Base-by-base conservation (phyloP, 805 yeast species). In the Yarrowia yakushimensis region DNA sequence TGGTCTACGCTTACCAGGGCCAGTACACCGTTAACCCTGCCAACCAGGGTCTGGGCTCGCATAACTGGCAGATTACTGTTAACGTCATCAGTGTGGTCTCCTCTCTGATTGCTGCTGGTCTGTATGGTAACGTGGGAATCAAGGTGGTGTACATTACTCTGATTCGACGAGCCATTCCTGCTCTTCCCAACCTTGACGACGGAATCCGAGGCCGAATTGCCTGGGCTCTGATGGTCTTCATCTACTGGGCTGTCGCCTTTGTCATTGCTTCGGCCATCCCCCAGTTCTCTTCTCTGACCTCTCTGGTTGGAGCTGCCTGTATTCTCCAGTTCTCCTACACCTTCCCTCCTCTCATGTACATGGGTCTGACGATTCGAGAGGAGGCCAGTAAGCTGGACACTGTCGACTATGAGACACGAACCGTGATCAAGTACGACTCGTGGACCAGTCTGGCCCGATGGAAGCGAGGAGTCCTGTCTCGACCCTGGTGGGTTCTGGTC, bases 111-210 rank as follows among this genome's bases (percentile, higher is more conserved):
- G 81, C 80, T 34, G 78, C 76, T 42, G 74, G 73, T 11, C 71
- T 79, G 62, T 79, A 76, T 64, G 79, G 78, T 18, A 78, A 79
- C 66, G 72, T 79, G 36, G 79, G 79, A 22, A 66, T 76, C 63
- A 78, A 78, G 67, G 76, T 75, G 18, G 55, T 73, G n/a, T 78
- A 77, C 70, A 74, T 74, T 60, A 74, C 75, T 8, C 68, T 76
- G 60, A 62, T 76, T 22, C 73, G 74, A 9, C 62, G 73, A 3
- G 66, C 73, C 25, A 65, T 74, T 60, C 67, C 68, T 12, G 67
- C 69, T 33, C 75, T 79, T 17, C 62, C 64, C 12, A 68, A 74
- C 41, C 68, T 69, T 8, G 48, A 39, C 9, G 61, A 55, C 34
- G 68, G 77, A 20, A 67, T 65, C 55, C 54, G 60, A 37, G 80